Evolutionary conservation across 768 basidiomycete species (phyloP), one percentile per base, ranked within the genome.

Genomic region (Fistulinella prunicolor): DNA sequence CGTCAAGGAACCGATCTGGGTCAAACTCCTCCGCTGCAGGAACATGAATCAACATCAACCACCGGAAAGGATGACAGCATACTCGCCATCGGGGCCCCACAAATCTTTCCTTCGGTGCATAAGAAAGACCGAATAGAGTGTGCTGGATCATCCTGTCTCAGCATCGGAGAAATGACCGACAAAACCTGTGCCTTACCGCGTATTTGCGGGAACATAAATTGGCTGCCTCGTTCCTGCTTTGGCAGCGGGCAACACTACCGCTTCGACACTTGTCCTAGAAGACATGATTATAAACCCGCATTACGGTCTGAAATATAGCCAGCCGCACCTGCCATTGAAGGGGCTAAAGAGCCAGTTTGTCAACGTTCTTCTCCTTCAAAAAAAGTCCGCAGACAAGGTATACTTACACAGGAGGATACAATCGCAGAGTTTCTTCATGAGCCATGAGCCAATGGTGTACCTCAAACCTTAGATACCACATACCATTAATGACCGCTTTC

Each of bases 71-170:
- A 16, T 5, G 32, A 34, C 12, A 16, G 16, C 32, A 34, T 34
- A 5, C 32, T 34, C 32, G 12, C 32, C 32, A 16, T 34, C 32
- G 7, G 32, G 32, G 4, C 32, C 32, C 32, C 32, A 34, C 5
- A 34, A 12, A 34, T 34, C 32, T 16, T 34, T 34, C 32, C 32
- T 34, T 16, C 32, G 9, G 32, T 34, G 32, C 32, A 34, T 82
- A 26, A 78, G 50, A 46, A 69, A 63, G 5, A 81, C 72, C 8
- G 76, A 73, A 57, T 80, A 85, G 0, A 63, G 47, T 21, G 65
- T 56, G 30, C 79, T 77, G 30, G 13, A 43, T 32, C 2, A 30
- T 34, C 20, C 12, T 3, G 2, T 32, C 21, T 57, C 26, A 38
- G 30, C 20, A 30, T 21, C 13, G 23, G 9, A 19, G 17, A 14